Base-by-base conservation (phyloP, 2,329 filamentous ascomycete species). In the Alternaria sp. region DNA sequence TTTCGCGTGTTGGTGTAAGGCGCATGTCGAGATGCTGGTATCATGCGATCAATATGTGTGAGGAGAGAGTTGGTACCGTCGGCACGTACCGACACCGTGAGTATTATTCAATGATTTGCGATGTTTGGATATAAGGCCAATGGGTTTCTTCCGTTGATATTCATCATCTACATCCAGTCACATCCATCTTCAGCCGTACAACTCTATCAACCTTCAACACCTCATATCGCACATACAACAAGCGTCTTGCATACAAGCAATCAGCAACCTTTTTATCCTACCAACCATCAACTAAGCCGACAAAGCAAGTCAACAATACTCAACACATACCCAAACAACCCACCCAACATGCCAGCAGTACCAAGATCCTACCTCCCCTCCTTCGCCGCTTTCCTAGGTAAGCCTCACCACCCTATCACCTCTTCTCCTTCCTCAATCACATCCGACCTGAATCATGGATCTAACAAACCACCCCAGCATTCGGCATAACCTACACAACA, bases 351-450 rank as follows among this genome's bases (percentile, higher is more conserved):
- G 77, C 77, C 77, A 25, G 68, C 59, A 53, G 57, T 64, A 50
- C 52, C 77, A 6, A 77, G 77, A 58, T 77, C 77, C 13, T 78
- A 74, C 63, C 69, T 72, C 64, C 76, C 77, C 26, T 66, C 71
- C 59, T 75, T 79, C 36, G 64, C 71, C 40, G 67, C 65, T 56
- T 79, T 79, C 67, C 57, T 79, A 9, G 73, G 77, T 79, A 66
- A 54, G 65, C 47, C n/a, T 54, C 17, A 25, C 28, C 9, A 44
- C 8, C n/a, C 10, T 7, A n/a, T 47, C 25, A 25, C 7, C 7
- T 15, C 13, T 13, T 47, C 36, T 28, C 44, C 53, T 25, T 26
- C 53, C 26, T 26, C 36, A 52, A 10, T 28, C 25, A 21, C 43
- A 28, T 26, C 21, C 6, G 17, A 11, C 23, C 17, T 6, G 9